phyloP scores from a whole-genome alignment of 352 stramenopile species.

The Globisporangium solare region DNA sequence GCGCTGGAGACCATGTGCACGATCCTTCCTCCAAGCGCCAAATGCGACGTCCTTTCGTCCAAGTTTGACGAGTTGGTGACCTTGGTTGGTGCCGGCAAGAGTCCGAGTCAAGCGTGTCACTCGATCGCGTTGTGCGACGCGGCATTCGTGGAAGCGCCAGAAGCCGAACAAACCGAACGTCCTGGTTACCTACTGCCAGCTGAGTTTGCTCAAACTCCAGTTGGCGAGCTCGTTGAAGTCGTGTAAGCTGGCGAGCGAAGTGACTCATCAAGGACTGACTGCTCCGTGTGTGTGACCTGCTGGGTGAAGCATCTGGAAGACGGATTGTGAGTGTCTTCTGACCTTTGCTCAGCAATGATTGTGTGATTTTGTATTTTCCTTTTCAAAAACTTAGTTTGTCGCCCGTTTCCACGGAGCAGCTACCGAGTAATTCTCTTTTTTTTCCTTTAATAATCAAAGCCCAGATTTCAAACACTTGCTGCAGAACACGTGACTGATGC shows the following conservation, averaged over 20 bases:
- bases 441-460: no score
- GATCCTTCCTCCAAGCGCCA: conserved; percentile 51
- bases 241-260: conserved; percentile 21
- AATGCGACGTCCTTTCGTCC: conserved; percentile 59
- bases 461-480: no score
- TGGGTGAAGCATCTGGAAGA: not conserved
- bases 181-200: conserved; percentile 13
- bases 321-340: not conserved
- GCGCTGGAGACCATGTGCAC: conserved; percentile 76
- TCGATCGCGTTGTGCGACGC: conserved; percentile 49
- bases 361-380: no score
- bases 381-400: no score
- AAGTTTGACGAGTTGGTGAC: conserved; percentile 75
- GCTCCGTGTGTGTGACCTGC: not conserved
- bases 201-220: conserved; percentile 21
- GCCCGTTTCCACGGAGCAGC: no score
- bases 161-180: conserved; percentile 16
- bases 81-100: conserved; percentile 56
- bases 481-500: no score
- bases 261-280: not conserved
- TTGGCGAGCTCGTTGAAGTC: conserved; percentile 40
- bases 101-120: conserved; percentile 52
- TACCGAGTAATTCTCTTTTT: no score
- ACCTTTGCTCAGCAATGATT: no score
- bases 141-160: conserved; percentile 27